Evolutionary conservation across 1,139 yeast species (phyloP), one percentile per base, ranked within the genome.

Genomic region (Meyerozyma sp.): DNA sequence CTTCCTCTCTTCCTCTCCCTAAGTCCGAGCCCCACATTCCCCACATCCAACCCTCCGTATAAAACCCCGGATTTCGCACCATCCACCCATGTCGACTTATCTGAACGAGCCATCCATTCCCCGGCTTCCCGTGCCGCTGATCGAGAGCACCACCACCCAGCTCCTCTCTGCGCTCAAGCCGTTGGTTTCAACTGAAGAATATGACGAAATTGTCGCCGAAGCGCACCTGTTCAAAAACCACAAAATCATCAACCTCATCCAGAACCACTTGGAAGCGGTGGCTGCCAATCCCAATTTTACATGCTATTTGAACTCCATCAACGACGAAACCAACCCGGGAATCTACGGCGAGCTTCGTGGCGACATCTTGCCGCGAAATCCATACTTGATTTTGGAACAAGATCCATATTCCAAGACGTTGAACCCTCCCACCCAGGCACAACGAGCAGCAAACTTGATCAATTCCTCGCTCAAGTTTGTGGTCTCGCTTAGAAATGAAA

Each of bases 311-410:
- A 81, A 81, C 51, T 71, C 74, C 44, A 82, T 72, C 59, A 82
- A 74, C 62, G 81, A 70, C 54, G 83, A 73, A 51, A 73, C 75
- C 48, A 77, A 78, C 36, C 80, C 85, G 0, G 83, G 82, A 11
- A 78, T 82, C 40, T 81, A 83, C 49, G 86, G 86, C 26, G 86
- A 82, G 45, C 62, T 78, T 35, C 62, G 79, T 42, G 82, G 82
- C 11, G 85, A 82, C 52, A 81, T 84, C 2, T 66, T 84, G 42
- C 94, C 94, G 4, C 66, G 91, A 47, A 84, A 84, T 55, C 94
- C 94, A 0, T 84, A 82, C 53, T 69, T 84, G 52, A 76, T 84
- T 8, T 61, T 84, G 27, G 89, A 84, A 51, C 85, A 84, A 55
- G 94, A 84, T 52, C 90, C 91, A 0, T 73, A 79, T 50, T 60